Percentiles rank a stretch among this genome's conserved stretches.
Conservation (phyloP, 148 eudicot genomes). For the Rhododendron mucronatum region DNA sequence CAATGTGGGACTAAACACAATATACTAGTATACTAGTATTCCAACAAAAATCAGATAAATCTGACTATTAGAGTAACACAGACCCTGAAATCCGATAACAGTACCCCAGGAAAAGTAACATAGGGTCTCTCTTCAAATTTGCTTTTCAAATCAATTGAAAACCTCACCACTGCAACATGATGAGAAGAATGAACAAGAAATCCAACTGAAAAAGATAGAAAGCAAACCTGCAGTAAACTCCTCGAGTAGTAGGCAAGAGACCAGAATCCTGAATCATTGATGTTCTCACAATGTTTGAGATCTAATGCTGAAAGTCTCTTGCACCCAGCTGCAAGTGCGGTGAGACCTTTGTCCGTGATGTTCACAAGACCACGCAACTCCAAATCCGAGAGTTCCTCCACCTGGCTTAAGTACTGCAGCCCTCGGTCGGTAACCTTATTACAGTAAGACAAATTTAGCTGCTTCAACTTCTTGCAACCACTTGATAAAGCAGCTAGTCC, state of each 20-base stretch:
- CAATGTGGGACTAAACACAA: too few species aligned
- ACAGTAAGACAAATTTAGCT: constrained; percentile 69
- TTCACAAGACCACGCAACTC: constrained; percentile 60
- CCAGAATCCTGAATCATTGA: constrained; percentile 64
- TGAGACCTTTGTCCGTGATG: constrained; percentile 50
- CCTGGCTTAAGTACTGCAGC: constrained; percentile 42
- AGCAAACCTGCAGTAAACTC: constrained; percentile 55
- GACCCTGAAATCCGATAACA: neutral
- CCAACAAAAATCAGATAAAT: neutral
- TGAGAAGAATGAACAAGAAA: neutral
- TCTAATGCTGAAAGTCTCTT: constrained; percentile 56
- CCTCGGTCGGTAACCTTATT: constrained; percentile 54
- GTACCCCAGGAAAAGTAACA: neutral
- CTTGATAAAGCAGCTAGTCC: constrained; percentile 52
- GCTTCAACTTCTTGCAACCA: constrained; percentile 67
- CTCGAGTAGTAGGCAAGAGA: constrained; percentile 55
- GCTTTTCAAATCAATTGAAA: neutral
- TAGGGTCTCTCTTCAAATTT: neutral
- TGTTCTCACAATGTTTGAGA: constrained; percentile 55
- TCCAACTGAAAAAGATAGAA: neutral
- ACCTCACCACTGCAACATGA: neutral
- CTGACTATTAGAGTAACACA: neutral
- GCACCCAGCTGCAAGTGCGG: constrained; percentile 60
- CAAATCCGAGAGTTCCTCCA: constrained; percentile 51
- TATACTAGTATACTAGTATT: too few species aligned